Evolutionary conservation across 2,329 filamentous ascomycete species (phyloP), one percentile per base, ranked within the genome.

Genomic region (Colletotrichum melonis): DNA sequence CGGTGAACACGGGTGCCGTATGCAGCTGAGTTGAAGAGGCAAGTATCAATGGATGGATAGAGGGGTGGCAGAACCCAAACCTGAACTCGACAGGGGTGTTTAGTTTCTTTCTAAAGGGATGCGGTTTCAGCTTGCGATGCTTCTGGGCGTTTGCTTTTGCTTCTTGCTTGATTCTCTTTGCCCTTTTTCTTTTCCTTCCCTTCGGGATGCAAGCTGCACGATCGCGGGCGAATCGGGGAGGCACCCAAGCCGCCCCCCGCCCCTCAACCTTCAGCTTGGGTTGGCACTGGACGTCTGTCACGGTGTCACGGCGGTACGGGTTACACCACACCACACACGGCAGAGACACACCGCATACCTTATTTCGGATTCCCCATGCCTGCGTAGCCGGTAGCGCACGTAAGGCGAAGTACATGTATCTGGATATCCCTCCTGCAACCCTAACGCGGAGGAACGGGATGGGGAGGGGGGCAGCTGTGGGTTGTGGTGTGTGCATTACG

Each of bases 161-260:
- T 38, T 38, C 28, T 24, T 8, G 14, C 30, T 5, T 42, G 38
- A 6, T 42, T 42, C 14, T 42, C 38, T 16, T 42, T 42, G 35
- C 35, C 1, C 30, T 12, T 1, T 16, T 14, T 32, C 28, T n/a
- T 28, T 19, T 14, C 46, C 5, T 35, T 42, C 14, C 16, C 11
- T n/a, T 60, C 42, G 59, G 67, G 70, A 62, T 56, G 70, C 56
- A 52, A 63, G 70, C 52, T 73, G 70, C 67, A 65, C 54, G 67
- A 73, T 73, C 24, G 59, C 52, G 60, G 69, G 28, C 70, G 60
- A 73, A 66, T 73, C 67, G 70, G 70, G 70, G 67, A 62, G 57
- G 12, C 55, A 30, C 14, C n/a, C 26, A 32, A 32, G 1, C 38
- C 14, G 16, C 6, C n/a, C 5, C 4, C 2, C 16, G 6, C 24